These are phyloP conservation scores for Phyllosticta citrichinensis DNA, from an alignment of 2,329 filamentous ascomycete species.

Conservation along the genomic window DNA sequence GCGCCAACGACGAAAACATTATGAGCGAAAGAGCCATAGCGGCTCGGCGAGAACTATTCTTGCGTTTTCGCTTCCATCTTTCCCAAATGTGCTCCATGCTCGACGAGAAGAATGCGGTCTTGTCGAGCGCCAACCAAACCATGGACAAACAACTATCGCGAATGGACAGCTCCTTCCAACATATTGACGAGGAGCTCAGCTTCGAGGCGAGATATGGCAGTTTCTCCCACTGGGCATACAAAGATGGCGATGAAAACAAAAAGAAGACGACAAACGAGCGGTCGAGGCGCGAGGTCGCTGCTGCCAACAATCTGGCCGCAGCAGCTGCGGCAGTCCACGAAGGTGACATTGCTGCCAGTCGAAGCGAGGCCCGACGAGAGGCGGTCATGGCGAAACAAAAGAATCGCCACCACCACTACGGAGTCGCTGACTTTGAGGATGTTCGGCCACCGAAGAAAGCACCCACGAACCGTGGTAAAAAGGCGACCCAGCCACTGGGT, in stretches of 20 bases:
- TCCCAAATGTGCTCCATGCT: slow-evolving; percentile 80
- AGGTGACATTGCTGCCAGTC: slow-evolving; percentile 67
- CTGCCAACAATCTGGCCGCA: slow-evolving; percentile 57
- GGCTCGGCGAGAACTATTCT: slow-evolving; percentile 63
- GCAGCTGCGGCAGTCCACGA: slow-evolving; percentile 68
- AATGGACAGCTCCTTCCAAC: slow-evolving; percentile 77
- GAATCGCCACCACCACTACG: slow-evolving; percentile 51
- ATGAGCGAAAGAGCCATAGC: slow-evolving; percentile 42
- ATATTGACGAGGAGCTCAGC: slow-evolving; percentile 81
- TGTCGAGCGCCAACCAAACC: slow-evolving; percentile 83
- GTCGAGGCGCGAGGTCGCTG: slow-evolving; percentile 67
- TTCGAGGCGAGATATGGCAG: slow-evolving; percentile 92
- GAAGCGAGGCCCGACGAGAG: slow-evolving; percentile 78
- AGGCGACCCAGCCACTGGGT: slow-evolving; percentile 43
- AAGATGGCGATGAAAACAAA: slow-evolving; percentile 56
- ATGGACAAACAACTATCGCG: slow-evolving; percentile 75
- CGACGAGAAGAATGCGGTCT: slow-evolving; percentile 96
- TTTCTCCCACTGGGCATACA: slow-evolving; percentile 89
- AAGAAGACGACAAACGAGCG: slow-evolving; percentile 57
- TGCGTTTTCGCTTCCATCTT: slow-evolving; percentile 66
- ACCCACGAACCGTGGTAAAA: slow-evolving; percentile 52
- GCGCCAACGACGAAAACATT: slow-evolving; percentile 6
- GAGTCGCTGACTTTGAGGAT: slow-evolving; percentile 75
- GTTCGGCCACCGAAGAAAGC: slow-evolving; percentile 49
- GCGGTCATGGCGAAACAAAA: slow-evolving; percentile 61